Base-by-base conservation (phyloP, 495 filamentous ascomycete species). In the Platismatia glauca region DNA sequence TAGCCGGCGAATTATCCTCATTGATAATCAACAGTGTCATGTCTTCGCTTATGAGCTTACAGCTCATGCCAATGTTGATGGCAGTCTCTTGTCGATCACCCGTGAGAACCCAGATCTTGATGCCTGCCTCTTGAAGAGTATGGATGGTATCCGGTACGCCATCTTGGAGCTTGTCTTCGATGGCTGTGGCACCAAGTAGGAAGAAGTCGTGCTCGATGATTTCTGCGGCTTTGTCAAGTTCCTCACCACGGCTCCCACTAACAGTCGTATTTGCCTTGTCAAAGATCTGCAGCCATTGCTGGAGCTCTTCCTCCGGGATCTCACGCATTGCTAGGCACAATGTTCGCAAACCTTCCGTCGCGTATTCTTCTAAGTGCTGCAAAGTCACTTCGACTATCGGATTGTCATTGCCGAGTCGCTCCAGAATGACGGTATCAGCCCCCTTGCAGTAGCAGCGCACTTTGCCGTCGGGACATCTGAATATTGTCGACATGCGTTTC, bases 61-160 rank as follows among this genome's bases (percentile, higher is more conserved):
- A 99, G 69, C 90, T 96, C 95, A 99, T 99, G 62, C 95, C 95
- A 69, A 99, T 99, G 70, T 99, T 99, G 78, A 99, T 99, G 57
- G 95, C 95, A 55, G 95, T 99, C 72, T 99, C 95, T 72, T 99
- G 95, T 69, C 95, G 82, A 78, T 99, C 95, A 69, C 95, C 95
- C 44, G 95, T 99, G 72, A 99, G 75, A 27, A 99, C 95, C 94
- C 95, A 99, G 53, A 99, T 85, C 76, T 99, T 99, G 74, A 99
- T 97, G 35, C 94, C 94, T 27, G 95, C 95, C 61, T 90, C 89
- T 71, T 99, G 95, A 13, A 99, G 82, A 0, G 93, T 97, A 74
- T 97, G 91, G 65, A 99, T 99, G 4, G 95, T 99, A 72, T 99
- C 95, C 6, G 95, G 95, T 6, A 99, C 95, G 61, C 95, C 95